These are phyloP conservation scores for Achaetomiella virescens DNA, from an alignment of 495 filamentous ascomycete species.

Conservation along the genomic window DNA sequence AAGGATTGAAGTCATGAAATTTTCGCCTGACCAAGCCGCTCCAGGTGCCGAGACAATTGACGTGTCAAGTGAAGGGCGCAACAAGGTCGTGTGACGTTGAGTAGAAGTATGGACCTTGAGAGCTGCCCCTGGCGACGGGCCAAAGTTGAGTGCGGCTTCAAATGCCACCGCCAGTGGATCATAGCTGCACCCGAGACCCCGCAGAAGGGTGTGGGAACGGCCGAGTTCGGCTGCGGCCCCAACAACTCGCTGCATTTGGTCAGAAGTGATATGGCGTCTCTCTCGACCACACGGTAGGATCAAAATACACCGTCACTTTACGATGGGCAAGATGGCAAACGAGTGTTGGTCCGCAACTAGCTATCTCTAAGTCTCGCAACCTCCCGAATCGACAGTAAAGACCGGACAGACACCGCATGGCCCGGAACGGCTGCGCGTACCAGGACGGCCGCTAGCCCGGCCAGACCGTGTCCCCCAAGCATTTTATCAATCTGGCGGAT, in stretches of 20 bases:
- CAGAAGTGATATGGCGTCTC: no score
- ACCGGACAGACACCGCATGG: constrained; percentile 25
- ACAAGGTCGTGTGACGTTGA: no score
- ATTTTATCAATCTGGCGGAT: constrained; percentile 15
- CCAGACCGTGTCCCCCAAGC: constrained; percentile 13
- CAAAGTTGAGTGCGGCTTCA: no score
- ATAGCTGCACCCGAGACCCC: constrained; percentile 1
- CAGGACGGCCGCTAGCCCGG: constrained; percentile 7
- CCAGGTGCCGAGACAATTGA: no score
- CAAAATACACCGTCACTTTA: neutral
- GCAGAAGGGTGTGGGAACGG: neutral
- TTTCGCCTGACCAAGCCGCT: no score
- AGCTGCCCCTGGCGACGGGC: neutral
- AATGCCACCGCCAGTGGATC: neutral
- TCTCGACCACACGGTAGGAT: neutral
- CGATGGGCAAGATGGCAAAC: neutral
- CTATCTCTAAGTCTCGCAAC: constrained; percentile 15
- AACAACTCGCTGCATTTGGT: neutral
- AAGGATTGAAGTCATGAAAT: neutral
- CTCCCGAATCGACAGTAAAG: constrained; percentile 20
- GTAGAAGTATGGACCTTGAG: neutral
- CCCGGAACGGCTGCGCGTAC: constrained; percentile 2
- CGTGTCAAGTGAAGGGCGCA: no score
- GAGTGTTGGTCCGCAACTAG: constrained; percentile 18
- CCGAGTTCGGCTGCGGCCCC: constrained; percentile 15